These are phyloP conservation scores for Candida krabiensis DNA, from an alignment of 805 yeast species.

Conservation along the genomic window DNA sequence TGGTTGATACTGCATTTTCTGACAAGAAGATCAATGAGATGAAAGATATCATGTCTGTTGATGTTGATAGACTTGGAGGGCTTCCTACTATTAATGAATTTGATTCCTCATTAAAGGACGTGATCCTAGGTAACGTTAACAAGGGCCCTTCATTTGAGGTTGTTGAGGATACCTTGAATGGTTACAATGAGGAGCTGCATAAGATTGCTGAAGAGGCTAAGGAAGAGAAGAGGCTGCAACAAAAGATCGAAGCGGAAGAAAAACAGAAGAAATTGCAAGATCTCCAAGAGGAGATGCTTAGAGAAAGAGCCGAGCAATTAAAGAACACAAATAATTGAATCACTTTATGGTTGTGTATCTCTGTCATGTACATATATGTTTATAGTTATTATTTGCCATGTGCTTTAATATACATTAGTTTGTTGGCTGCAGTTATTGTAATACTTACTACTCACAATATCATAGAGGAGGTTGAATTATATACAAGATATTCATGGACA, in stretches of 20 bases:
- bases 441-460: too few relatives aligned
- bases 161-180: conserved; percentile 32
- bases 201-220: conserved; percentile 24
- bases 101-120: conserved; percentile 28
- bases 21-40: conserved; percentile 34
- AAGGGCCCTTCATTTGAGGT: conserved; percentile 33
- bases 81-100: conserved; percentile 22
- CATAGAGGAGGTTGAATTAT: background rate
- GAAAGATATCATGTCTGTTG: conserved; percentile 17
- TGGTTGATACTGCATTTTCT: conserved; percentile 56
- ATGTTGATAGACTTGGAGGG: conserved; percentile 22
- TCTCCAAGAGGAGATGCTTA: conserved; percentile 22
- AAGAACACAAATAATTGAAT: background rate
- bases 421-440: too few relatives aligned
- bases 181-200: conserved; percentile 25
- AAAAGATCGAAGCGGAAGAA: conserved; percentile 24
- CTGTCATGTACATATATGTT: conserved; percentile 1
- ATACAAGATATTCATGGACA: background rate
- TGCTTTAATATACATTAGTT: too few relatives aligned
- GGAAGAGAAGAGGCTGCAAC: conserved; percentile 20
- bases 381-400: background rate
- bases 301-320: conserved; percentile 14
- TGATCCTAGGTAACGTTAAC: conserved; percentile 31
- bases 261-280: conserved; percentile 23
- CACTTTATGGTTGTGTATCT: background rate